Evolutionary conservation across 768 basidiomycete species (phyloP).

Genomic region (Termitomyces sp.): DNA sequence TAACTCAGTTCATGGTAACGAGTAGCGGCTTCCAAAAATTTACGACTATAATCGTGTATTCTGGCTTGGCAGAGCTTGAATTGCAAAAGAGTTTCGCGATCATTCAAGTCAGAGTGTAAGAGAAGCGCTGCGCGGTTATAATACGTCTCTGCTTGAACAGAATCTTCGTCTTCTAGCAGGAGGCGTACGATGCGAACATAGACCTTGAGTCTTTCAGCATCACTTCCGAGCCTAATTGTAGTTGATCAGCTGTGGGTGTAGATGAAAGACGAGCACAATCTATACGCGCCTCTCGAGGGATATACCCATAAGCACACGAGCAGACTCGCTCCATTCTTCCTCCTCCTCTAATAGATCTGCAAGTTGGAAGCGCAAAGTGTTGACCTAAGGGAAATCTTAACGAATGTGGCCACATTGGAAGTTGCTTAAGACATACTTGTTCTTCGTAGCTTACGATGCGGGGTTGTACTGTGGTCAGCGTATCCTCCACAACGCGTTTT

Average conservation of each 20-base stretch:
- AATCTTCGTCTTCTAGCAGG: constrained; percentile 94
- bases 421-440: constrained; percentile 59
- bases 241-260: not conserved
- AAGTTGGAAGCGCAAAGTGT: constrained; percentile 80
- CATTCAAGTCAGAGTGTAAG: constrained; percentile 64
- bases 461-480: constrained; percentile 66
- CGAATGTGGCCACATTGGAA: not conserved
- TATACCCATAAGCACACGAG: constrained; percentile 87
- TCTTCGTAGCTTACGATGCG: constrained; percentile 92
- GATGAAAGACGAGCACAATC: not conserved
- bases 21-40: constrained; percentile 91
- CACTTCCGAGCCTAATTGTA: constrained; percentile 53
- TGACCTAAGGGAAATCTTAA: constrained; percentile 49
- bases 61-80: constrained; percentile 95
- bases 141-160: constrained; percentile 96
- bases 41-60: constrained; percentile 87
- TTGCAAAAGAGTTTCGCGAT: constrained; percentile 76
- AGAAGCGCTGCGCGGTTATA: constrained; percentile 94
- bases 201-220: constrained; percentile 83
- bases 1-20: constrained; percentile 95
- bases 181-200: constrained; percentile 95
- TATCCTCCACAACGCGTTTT: constrained; percentile 74
- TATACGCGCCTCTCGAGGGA: constrained; percentile 81
- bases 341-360: constrained; percentile 85
- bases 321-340: constrained; percentile 93